Evolutionary conservation across 768 basidiomycete species (phyloP).

Genomic region (Calvatia gigantea): DNA sequence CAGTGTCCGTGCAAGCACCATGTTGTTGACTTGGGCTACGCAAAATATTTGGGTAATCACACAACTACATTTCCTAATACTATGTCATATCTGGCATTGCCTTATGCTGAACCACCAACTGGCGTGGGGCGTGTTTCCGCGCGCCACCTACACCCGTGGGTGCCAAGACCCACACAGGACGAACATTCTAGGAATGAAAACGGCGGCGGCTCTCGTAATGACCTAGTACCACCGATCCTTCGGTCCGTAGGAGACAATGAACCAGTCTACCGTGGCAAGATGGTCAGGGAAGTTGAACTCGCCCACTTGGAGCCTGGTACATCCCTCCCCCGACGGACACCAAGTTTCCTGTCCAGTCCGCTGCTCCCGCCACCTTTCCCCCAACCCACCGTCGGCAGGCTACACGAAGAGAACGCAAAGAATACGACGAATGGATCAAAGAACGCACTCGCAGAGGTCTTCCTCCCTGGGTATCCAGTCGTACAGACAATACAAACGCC

Average conservation of each 20-base stretch:
- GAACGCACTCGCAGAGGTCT: slow-evolving; percentile 46
- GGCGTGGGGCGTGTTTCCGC: slow-evolving; percentile 48
- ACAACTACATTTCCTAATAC: slow-evolving; percentile 39
- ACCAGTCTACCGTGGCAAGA: slow-evolving; percentile 62
- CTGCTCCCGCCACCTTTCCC: background rate
- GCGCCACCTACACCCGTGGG: slow-evolving; percentile 26
- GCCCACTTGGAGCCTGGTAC: background rate
- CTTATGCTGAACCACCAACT: slow-evolving; percentile 56
- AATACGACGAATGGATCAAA: slow-evolving; percentile 39
- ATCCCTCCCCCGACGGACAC: slow-evolving; percentile 4
- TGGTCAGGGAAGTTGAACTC: slow-evolving; percentile 53
- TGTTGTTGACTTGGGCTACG: slow-evolving; percentile 58
- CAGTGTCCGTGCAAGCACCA: background rate
- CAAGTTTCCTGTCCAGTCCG: background rate
- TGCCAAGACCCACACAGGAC: background rate
- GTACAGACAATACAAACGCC: slow-evolving; percentile 13
- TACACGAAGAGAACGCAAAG: slow-evolving; percentile 38
- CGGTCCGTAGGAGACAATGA: slow-evolving; percentile 63
- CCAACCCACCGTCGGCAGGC: slow-evolving; percentile 29
- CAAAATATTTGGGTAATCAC: slow-evolving; percentile 50
- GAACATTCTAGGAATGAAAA: background rate
- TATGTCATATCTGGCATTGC: slow-evolving; percentile 55
- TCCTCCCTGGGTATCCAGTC: slow-evolving; percentile 40
- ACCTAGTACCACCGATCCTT: slow-evolving; percentile 38
- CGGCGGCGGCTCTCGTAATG: slow-evolving; percentile 2